Percentiles rank a stretch among this genome's conserved stretches.
phyloP scores from a whole-genome alignment of 129 eudicot species.

The Helianthus annuus region DNA sequence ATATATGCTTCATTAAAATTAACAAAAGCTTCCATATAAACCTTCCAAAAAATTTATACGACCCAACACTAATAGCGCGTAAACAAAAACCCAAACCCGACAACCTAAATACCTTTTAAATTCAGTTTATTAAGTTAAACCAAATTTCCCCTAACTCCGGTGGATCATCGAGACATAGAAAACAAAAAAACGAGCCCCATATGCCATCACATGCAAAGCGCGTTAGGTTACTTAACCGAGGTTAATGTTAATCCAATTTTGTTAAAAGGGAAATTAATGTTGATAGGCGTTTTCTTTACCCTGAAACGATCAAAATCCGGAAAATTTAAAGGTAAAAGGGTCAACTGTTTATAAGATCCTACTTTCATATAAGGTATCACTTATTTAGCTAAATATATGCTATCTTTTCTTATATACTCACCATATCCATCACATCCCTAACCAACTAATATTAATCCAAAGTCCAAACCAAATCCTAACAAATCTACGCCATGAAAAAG shows the following conservation, averaged over 20 bases:
- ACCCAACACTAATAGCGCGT: background rate
- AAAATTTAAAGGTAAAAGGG: background rate
- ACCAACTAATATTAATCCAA: background rate
- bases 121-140: background rate
- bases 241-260: background rate
- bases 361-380: background rate
- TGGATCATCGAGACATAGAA: background rate
- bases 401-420: conserved; percentile 1
- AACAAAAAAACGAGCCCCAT: background rate
- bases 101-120: background rate
- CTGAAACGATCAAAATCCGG: background rate
- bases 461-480: background rate
- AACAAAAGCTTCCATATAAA: background rate
- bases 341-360: background rate
- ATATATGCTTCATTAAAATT: background rate
- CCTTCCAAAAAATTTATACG: background rate
- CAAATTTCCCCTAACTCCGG: background rate
- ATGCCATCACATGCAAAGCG: background rate
- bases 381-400: background rate
- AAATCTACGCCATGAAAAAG: conserved; percentile 2
- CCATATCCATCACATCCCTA: background rate
- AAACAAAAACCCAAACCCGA: background rate
- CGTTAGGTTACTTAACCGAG: background rate
- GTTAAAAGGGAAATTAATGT: background rate
- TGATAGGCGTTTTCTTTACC: background rate